These are phyloP conservation scores for Candida chauliodis DNA, from an alignment of 805 yeast species.

Conservation along the genomic window DNA sequence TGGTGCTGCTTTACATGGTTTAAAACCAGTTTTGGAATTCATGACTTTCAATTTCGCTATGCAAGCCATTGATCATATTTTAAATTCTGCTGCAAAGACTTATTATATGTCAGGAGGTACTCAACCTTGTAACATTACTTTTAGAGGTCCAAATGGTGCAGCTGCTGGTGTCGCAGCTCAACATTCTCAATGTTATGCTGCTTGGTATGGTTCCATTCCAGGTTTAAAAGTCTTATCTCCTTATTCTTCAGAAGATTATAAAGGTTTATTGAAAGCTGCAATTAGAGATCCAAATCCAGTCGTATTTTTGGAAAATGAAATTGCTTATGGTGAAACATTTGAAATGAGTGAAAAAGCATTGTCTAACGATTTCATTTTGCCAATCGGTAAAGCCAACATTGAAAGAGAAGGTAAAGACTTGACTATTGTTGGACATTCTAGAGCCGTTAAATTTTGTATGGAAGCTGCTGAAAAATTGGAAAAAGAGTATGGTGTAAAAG, in stretches of 20 bases:
- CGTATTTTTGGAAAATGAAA: slow-evolving; percentile 92
- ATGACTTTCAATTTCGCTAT: slow-evolving; percentile 99
- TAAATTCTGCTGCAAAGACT: slow-evolving; percentile 98
- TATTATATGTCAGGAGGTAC: slow-evolving; percentile 99
- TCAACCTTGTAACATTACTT: slow-evolving; percentile 94
- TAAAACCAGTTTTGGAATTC: slow-evolving; percentile 96
- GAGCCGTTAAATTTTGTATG: slow-evolving; percentile 82
- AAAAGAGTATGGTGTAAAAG: slow-evolving; percentile 81
- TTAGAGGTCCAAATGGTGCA: slow-evolving; percentile 99
- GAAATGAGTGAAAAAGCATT: slow-evolving; percentile 86
- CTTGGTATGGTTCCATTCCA: slow-evolving; percentile 98
- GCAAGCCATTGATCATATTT: slow-evolving; percentile 98
- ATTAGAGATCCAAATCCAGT: slow-evolving; percentile 99
- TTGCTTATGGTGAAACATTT: slow-evolving; percentile 87
- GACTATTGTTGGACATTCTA: slow-evolving; percentile 85
- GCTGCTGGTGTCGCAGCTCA: slow-evolving; percentile 99
- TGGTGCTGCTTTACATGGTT: slow-evolving; percentile 94
- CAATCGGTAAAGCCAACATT: slow-evolving; percentile 93
- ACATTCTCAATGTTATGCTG: slow-evolving; percentile 96
- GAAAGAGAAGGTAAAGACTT: slow-evolving; percentile 92
- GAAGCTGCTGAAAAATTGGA: slow-evolving; percentile 87
- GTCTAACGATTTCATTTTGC: slow-evolving; percentile 84
- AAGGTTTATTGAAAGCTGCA: slow-evolving; percentile 94
- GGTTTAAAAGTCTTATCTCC: slow-evolving; percentile 97
- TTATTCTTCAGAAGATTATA: slow-evolving; percentile 91